phyloP scores from a whole-genome alignment of 768 basidiomycete genomes.

The Tricholomella constricta region DNA sequence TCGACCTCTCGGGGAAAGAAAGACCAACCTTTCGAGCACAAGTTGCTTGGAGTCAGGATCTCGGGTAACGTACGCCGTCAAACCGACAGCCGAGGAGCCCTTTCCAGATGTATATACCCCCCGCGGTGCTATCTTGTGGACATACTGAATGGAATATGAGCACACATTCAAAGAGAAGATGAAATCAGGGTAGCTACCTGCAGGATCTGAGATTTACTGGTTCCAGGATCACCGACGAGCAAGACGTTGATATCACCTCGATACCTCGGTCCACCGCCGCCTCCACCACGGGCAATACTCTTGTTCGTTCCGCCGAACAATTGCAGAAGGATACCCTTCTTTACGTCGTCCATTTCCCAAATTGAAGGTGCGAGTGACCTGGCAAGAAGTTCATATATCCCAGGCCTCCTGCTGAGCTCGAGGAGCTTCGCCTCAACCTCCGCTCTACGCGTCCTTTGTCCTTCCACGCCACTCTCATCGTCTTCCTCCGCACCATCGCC shows the following conservation, averaged over 20 bases:
- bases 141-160: conserved; percentile 61
- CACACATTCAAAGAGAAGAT: background rate
- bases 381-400: conserved; percentile 85
- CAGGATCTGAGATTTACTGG: conserved; percentile 93
- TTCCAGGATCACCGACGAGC: conserved; percentile 97
- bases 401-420: conserved; percentile 70
- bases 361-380: conserved; percentile 91
- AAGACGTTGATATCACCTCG: conserved; percentile 98
- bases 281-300: conserved; percentile 88
- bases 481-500: conserved; percentile 73
- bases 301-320: conserved; percentile 99
- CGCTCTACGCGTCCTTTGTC: conserved; percentile 50
- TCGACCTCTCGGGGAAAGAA: background rate
- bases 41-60: conserved; percentile 99
- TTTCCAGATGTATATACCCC: conserved; percentile 98
- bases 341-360: conserved; percentile 98
- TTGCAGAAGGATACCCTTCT: conserved; percentile 96
- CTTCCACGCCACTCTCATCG: conserved; percentile 48
- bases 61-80: conserved; percentile 97
- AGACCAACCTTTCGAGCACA: conserved; percentile 84
- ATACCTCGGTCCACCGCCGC: conserved; percentile 94
- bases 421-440: conserved; percentile 81
- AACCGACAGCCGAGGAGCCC: conserved; percentile 96
- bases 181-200: conserved; percentile 51
- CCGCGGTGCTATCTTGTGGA: conserved; percentile 97